A percentile compares a stretch with the other conserved stretches of the same genome.
Conservation (phyloP, 192 early-diverging fungal species). For the Coemansia sp. region DNA sequence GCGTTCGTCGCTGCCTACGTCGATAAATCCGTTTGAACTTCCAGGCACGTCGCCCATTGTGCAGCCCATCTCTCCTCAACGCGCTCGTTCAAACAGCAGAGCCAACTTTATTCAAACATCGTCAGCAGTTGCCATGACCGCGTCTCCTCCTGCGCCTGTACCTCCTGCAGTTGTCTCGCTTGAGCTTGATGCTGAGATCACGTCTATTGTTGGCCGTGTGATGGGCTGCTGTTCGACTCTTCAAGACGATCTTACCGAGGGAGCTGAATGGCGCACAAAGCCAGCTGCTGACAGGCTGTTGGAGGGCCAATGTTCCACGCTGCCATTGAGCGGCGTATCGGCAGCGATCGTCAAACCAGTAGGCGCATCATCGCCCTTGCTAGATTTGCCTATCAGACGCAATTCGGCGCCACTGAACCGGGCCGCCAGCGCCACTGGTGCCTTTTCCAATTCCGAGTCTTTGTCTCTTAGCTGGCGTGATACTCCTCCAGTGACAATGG, state of each 20-base stretch:
- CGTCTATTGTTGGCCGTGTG: constrained; percentile 48
- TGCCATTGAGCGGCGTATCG: constrained; percentile 2
- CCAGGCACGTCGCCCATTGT: constrained; percentile 6
- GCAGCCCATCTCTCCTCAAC: constrained; percentile 15
- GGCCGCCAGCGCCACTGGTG: background rate
- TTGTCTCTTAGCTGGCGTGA: background rate
- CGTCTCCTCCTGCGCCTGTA: background rate
- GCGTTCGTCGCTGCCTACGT: constrained; percentile 25
- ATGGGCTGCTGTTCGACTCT: constrained; percentile 40
- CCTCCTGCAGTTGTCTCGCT: constrained; percentile 20
- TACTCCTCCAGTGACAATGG: constrained; percentile 2
- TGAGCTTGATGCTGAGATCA: constrained; percentile 49
- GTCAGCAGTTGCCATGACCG: constrained; percentile 3
- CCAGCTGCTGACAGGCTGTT: constrained; percentile 6
- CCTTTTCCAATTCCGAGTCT: background rate
- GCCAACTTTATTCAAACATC: constrained; percentile 14
- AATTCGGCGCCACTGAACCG: constrained; percentile 41
- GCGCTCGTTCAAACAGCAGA: constrained; percentile 43
- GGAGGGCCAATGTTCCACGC: background rate
- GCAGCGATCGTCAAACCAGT: constrained; percentile 13
- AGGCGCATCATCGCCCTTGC: constrained; percentile 8
- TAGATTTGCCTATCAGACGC: constrained; percentile 30
- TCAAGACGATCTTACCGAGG: constrained; percentile 40
- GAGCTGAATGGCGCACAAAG: constrained; percentile 46
- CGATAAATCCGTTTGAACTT: constrained; percentile 16